phyloP scores from a whole-genome alignment of 495 filamentous ascomycete species.

The Podospora pseudoanserina region DNA sequence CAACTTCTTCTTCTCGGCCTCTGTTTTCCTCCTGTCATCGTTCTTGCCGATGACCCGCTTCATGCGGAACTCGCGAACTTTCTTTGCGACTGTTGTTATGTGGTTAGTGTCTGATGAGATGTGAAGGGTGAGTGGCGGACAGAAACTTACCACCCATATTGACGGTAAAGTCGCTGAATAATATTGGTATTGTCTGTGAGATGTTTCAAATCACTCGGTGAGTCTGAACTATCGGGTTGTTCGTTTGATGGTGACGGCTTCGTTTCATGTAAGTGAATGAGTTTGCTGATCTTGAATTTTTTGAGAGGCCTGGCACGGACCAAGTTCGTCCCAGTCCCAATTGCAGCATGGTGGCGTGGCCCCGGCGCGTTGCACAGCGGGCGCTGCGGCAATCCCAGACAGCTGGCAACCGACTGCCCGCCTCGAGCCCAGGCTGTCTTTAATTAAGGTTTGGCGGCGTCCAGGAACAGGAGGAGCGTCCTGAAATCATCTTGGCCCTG shows the following conservation, averaged over 20 bases:
- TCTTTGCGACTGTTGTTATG: conserved; percentile 25
- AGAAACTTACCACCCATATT: conserved; percentile 2
- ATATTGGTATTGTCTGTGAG: not conserved
- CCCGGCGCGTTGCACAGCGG: conserved; percentile 1
- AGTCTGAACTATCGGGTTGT: not conserved
- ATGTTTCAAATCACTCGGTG: not conserved
- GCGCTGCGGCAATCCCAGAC: not conserved
- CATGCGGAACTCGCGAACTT: conserved; percentile 37
- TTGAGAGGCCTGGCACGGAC: not conserved
- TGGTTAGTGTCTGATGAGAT: not conserved
- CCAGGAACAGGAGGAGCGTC: conserved; percentile 4
- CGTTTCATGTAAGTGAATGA: not conserved
- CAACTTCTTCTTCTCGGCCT: conserved; percentile 53
- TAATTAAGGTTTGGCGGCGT: not conserved
- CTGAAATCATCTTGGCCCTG: conserved; percentile 5
- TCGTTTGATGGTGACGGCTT: not conserved
- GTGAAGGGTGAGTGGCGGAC: not conserved
- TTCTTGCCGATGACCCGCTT: conserved; percentile 60
- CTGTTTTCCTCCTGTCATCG: conserved; percentile 58
- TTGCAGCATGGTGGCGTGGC: not conserved
- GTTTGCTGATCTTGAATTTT: not conserved
- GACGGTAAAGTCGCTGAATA: not conserved
- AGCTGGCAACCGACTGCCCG: conserved; percentile 12
- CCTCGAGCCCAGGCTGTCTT: not conserved
- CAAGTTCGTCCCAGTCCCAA: not conserved